A percentile compares a stretch with the other conserved stretches of the same genome.
These are phyloP conservation scores for Hyphopichia wangnamkhiaoensis DNA, from an alignment of 1,139 yeast species.

Conservation along the genomic window DNA sequence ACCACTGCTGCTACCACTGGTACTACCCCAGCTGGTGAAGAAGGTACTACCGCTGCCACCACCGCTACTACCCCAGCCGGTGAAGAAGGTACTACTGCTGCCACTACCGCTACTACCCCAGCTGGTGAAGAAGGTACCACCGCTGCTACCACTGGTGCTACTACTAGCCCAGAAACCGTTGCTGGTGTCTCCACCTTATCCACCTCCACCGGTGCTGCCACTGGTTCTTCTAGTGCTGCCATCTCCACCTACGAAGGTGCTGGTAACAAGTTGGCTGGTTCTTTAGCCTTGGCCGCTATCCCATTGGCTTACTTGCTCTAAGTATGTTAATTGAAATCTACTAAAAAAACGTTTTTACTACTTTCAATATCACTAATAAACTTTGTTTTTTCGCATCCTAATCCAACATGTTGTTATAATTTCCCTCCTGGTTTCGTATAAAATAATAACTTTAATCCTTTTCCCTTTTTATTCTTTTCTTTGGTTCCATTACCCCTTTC, in stretches of 20 bases:
- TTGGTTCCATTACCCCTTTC: too few relatives aligned
- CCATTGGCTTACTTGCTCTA: conserved; percentile 23
- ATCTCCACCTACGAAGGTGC: conserved; percentile 11
- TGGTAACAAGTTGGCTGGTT: conserved; percentile 16
- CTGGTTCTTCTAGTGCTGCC: conserved; percentile 14
- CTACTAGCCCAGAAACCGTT: conserved; percentile 32
- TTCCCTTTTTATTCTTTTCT: too few relatives aligned
- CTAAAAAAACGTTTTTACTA: too few relatives aligned
- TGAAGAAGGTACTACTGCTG: conserved; percentile 8
- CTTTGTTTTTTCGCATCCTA: too few relatives aligned
- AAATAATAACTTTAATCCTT: too few relatives aligned
- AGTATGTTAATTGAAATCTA: too few relatives aligned
- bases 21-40: conserved; percentile 24
- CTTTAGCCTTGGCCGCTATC: conserved; percentile 17
- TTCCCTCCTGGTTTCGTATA: too few relatives aligned
- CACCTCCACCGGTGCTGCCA: conserved; percentile 13
- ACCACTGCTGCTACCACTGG: conserved; percentile 22
- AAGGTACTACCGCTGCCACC: conserved; percentile 23
- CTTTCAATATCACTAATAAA: too few relatives aligned
- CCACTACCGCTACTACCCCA: conserved; percentile 2
- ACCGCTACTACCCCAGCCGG: conserved; percentile 7
- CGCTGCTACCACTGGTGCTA: conserved; percentile 27
- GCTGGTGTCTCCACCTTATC: conserved; percentile 10
- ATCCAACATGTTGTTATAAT: too few relatives aligned
- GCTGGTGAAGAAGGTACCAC: not conserved